Evolutionary conservation across 2,329 filamentous ascomycete species (phyloP).

Genomic region (Talaromyces pinophilus): DNA sequence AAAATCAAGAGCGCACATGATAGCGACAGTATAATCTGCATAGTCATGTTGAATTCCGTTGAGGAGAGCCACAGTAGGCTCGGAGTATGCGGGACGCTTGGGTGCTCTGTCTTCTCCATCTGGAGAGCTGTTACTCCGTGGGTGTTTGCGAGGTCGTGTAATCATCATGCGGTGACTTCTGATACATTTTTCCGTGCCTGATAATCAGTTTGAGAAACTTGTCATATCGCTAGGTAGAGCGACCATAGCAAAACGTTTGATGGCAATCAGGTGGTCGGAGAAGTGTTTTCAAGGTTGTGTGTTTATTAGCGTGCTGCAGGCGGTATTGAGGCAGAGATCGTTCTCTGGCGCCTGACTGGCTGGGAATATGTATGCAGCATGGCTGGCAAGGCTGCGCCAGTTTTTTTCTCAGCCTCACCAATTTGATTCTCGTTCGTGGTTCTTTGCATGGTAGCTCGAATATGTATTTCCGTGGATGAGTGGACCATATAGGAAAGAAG

Average conservation of each 20-base stretch:
- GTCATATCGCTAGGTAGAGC: neutral
- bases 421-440: neutral
- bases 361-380: neutral
- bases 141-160: neutral
- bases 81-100: neutral
- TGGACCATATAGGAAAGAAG: neutral
- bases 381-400: neutral
- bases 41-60: neutral
- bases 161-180: neutral
- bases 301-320: neutral
- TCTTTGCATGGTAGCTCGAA: neutral
- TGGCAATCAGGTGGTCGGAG: neutral
- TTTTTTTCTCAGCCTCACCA: neutral
- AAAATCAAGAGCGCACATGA: constrained; percentile 5
- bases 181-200: neutral
- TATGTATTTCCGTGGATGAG: neutral
- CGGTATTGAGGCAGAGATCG: neutral
- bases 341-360: neutral
- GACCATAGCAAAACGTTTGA: neutral
- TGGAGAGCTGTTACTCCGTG: neutral
- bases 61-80: neutral
- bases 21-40: constrained; percentile 5
- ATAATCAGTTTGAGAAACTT: neutral
- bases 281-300: neutral
- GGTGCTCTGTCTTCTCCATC: neutral